Evolutionary conservation across 345 rosid genomes (phyloP).

Genomic region (Brassica nigra): DNA sequence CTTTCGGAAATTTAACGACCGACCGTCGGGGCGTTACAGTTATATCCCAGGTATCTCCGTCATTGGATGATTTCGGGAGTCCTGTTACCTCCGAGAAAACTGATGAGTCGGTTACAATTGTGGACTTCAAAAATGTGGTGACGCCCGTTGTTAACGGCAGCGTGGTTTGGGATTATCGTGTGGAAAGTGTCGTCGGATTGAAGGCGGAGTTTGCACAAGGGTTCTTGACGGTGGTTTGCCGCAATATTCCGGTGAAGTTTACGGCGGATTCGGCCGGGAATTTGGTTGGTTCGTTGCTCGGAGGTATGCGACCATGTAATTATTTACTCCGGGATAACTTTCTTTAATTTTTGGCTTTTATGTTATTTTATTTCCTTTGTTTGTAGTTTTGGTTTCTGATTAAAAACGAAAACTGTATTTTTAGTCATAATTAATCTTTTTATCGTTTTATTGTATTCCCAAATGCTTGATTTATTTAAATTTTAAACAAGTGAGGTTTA

Average conservation of each 20-base stretch:
- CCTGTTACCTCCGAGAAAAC: neutral
- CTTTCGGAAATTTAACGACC: no score
- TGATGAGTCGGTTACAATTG: neutral
- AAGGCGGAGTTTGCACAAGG: neutral
- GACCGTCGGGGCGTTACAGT: no score
- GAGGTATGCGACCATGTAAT: constrained; percentile 23
- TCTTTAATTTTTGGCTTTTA: neutral
- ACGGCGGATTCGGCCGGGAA: constrained; percentile 9
- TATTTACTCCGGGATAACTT: neutral
- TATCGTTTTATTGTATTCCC: no score
- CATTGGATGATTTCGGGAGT: no score
- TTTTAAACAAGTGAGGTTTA: no score
- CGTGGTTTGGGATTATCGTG: constrained; percentile 17
- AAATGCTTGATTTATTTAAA: no score
- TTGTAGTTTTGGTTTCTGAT: neutral
- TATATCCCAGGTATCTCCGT: no score
- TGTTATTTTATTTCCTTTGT: neutral
- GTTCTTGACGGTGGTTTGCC: neutral
- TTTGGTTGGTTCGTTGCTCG: constrained; percentile 9
- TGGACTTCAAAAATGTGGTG: neutral
- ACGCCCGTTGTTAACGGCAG: neutral
- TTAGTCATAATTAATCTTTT: neutral
- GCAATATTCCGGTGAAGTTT: constrained; percentile 11
- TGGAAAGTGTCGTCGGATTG: neutral
- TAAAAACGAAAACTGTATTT: neutral